These are phyloP conservation scores for Triglochin maritima DNA, from an alignment of 106 monocot species.

Conservation along the genomic window DNA sequence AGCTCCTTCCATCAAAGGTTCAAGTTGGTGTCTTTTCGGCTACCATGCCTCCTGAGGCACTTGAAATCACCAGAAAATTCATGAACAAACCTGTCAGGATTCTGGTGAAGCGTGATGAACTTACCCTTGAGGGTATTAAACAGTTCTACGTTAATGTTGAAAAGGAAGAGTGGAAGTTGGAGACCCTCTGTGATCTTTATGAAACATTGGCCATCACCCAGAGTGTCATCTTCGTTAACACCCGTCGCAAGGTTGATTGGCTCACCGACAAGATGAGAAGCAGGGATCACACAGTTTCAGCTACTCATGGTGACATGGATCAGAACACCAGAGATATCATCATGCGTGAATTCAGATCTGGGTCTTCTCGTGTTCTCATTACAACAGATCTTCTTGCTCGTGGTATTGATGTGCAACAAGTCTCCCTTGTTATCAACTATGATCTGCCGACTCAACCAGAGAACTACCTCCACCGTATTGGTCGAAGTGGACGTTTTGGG, in stretches of 20 bases:
- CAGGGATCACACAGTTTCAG: slow-evolving; percentile 20
- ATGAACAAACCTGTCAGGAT: slow-evolving; percentile 27
- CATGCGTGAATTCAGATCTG: slow-evolving; percentile 20
- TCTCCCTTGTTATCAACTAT: slow-evolving; percentile 20
- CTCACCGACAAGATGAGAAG: slow-evolving; percentile 18
- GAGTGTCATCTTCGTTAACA: slow-evolving; percentile 27
- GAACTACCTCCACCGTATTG: slow-evolving; percentile 21
- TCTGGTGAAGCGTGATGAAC: slow-evolving; percentile 26
- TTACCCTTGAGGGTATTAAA: slow-evolving; percentile 23
- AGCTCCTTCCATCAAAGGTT: slow-evolving; percentile 20
- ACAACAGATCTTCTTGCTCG: slow-evolving; percentile 19
- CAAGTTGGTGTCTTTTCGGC: slow-evolving; percentile 26
- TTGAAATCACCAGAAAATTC: slow-evolving; percentile 24
- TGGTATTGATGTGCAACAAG: slow-evolving; percentile 20
- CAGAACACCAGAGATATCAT: slow-evolving; percentile 22
- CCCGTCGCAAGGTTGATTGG: slow-evolving; percentile 24
- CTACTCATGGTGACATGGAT: slow-evolving; percentile 22
- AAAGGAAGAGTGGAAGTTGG: slow-evolving; percentile 21
- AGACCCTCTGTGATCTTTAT: slow-evolving; percentile 23
- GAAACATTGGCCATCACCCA: slow-evolving; percentile 25
- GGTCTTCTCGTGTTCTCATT: slow-evolving; percentile 21
- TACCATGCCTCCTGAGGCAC: slow-evolving; percentile 23
- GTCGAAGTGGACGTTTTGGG: slow-evolving; percentile 18
- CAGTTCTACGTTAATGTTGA: slow-evolving; percentile 23
- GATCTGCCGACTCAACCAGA: slow-evolving; percentile 19